phyloP scores from a whole-genome alignment of 1,284 basidiomycete species.

The Ceratobasidium sp. region DNA sequence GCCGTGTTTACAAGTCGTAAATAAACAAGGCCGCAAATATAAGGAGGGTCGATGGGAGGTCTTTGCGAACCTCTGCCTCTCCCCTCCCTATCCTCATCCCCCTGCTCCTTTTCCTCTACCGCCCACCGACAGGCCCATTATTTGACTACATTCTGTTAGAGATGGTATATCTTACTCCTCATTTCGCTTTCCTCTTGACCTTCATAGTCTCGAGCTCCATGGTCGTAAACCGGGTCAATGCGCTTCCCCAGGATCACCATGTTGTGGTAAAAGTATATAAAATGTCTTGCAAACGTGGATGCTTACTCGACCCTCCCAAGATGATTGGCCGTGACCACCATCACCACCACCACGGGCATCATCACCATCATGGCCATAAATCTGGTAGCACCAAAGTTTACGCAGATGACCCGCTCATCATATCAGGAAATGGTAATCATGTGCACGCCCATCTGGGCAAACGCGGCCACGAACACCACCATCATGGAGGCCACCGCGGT shows the following conservation, averaged over 20 bases:
- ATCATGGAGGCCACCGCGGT: not conserved
- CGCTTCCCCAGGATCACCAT: conserved; percentile 18
- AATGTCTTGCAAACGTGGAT: not conserved
- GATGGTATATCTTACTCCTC: conserved; percentile 23
- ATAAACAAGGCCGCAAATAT: not conserved
- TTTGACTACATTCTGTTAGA: not conserved
- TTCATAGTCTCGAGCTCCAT: conserved; percentile 18
- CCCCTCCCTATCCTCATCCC: not conserved
- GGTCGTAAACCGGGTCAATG: not conserved
- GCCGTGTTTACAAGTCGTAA: not conserved
- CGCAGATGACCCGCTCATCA: conserved; percentile 15
- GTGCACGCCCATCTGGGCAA: conserved; percentile 27
- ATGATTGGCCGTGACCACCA: not conserved
- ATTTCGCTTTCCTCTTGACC: conserved; percentile 19
- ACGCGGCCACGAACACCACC: too few relatives aligned
- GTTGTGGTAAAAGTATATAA: not conserved
- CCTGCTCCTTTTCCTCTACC: not conserved
- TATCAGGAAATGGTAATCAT: conserved; percentile 17
- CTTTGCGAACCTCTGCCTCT: not conserved
- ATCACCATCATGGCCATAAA: not conserved
- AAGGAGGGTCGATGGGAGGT: too few relatives aligned
- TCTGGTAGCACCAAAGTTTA: conserved; percentile 19
- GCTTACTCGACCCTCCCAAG: not conserved
- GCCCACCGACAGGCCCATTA: not conserved
- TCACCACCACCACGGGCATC: conserved; percentile 9